These are phyloP conservation scores for Aspergillus terreus DNA, from an alignment of 2,329 filamentous ascomycete species.

Conservation along the genomic window DNA sequence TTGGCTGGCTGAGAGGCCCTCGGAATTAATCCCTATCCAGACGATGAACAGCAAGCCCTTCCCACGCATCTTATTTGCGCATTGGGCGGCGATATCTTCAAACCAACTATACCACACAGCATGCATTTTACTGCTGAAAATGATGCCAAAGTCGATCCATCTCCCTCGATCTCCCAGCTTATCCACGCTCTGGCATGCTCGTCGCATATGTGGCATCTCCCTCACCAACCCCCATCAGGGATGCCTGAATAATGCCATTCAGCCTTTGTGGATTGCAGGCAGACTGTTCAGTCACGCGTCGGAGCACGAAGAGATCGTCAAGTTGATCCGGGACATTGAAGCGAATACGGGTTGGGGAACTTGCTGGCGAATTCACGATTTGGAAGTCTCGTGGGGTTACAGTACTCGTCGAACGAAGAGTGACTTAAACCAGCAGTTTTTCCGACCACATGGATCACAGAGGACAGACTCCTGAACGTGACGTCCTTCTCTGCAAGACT, in stretches of 20 bases:
- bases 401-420: constrained; percentile 11
- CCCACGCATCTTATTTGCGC: constrained; percentile 46
- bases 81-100: constrained; percentile 44
- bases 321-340: constrained; percentile 35
- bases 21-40: constrained; percentile 44
- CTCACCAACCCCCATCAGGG: constrained; percentile 55
- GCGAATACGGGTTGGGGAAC: constrained; percentile 44
- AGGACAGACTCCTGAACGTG: not conserved
- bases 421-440: constrained; percentile 15
- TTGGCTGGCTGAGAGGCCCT: constrained; percentile 48
- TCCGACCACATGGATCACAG: constrained; percentile 7
- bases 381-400: constrained; percentile 25
- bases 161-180: constrained; percentile 18
- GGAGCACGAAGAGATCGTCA: constrained; percentile 42
- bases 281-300: constrained; percentile 51
- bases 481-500: not conserved
- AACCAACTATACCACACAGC: constrained; percentile 58
- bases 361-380: constrained; percentile 15
- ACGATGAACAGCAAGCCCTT: constrained; percentile 25
- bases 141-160: constrained; percentile 35
- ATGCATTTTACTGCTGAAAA: constrained; percentile 50
- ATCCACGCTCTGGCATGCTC: constrained; percentile 54
- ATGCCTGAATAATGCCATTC: constrained; percentile 56
- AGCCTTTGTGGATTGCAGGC: constrained; percentile 56
- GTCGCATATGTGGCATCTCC: constrained; percentile 55